These are phyloP conservation scores for Lophiotrema nucula DNA, from an alignment of 495 filamentous ascomycete genomes.

Conservation along the genomic window DNA sequence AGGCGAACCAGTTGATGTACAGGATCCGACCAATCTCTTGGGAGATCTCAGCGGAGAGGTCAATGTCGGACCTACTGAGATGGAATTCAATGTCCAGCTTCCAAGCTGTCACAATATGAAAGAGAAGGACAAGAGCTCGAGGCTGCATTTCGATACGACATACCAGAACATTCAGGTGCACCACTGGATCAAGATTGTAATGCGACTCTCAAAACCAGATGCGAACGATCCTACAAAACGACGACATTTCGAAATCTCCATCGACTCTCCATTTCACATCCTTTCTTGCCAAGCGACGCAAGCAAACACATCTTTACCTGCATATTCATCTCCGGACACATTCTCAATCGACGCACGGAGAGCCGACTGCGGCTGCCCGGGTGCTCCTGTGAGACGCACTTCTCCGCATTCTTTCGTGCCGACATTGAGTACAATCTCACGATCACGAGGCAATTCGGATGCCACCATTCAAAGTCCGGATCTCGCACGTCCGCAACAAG, in stretches of 20 bases:
- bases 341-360: constrained; percentile 49
- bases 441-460: constrained; percentile 17
- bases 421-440: constrained; percentile 40
- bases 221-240: constrained; percentile 75
- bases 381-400: constrained; percentile 52
- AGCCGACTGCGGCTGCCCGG: constrained; percentile 75
- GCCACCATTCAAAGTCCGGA: constrained; percentile 40
- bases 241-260: constrained; percentile 97
- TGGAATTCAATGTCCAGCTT: constrained; percentile 94
- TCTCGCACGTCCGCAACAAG: constrained; percentile 41
- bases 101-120: constrained; percentile 87
- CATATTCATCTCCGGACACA: constrained; percentile 67
- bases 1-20: constrained; percentile 54
- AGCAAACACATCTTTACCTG: constrained; percentile 84
- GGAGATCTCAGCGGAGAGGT: constrained; percentile 70
- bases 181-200: constrained; percentile 99
- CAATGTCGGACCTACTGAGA: constrained; percentile 84
- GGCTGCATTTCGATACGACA: constrained; percentile 89
- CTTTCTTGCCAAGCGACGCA: constrained; percentile 91
- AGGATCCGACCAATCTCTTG: constrained; percentile 66
- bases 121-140: constrained; percentile 68
- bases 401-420: constrained; percentile 47
- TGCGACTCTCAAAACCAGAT: constrained; percentile 89
- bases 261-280: constrained; percentile 95
- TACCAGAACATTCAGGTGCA: constrained; percentile 95